phyloP scores from a whole-genome alignment of 106 monocot species.

The Gastrodia elata region DNA sequence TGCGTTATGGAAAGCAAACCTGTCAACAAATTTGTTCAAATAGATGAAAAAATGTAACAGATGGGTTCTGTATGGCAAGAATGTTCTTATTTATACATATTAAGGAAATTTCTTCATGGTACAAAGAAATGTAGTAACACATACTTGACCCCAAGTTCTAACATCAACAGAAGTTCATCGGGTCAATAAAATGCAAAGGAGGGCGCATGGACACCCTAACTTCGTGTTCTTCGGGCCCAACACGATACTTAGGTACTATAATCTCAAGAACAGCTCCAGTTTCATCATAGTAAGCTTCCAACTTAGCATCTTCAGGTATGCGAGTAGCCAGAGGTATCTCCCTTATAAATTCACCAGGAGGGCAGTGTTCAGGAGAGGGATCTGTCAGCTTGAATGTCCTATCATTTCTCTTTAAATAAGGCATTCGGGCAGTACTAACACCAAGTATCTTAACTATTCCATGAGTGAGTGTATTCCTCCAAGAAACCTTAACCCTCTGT shows the following conservation, averaged over 20 bases:
- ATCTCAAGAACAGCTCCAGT: slow-evolving; percentile 26
- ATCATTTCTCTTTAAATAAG: slow-evolving; percentile 27
- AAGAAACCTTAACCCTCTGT: slow-evolving; percentile 28
- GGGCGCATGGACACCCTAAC: slow-evolving; percentile 29
- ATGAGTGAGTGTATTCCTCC: slow-evolving; percentile 27
- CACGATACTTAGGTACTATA: slow-evolving; percentile 28
- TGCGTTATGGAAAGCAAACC: no score
- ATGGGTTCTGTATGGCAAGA: no score
- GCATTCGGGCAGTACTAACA: slow-evolving; percentile 30
- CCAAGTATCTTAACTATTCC: slow-evolving; percentile 25
- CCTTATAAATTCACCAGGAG: slow-evolving; percentile 26
- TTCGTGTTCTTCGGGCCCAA: slow-evolving; percentile 28
- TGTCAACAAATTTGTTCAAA: no score
- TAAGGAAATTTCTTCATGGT: not conserved
- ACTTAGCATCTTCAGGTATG: slow-evolving; percentile 30
- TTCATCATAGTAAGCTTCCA: slow-evolving; percentile 34
- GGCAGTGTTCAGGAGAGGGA: slow-evolving; percentile 27
- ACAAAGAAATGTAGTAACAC: not conserved
- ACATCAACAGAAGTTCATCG: slow-evolving; percentile 19
- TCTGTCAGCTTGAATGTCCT: slow-evolving; percentile 28
- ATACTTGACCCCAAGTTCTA: not conserved
- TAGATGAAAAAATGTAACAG: no score
- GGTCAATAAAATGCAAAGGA: slow-evolving; percentile 16
- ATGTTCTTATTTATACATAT: not conserved
- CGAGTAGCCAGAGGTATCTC: slow-evolving; percentile 26